These are phyloP conservation scores for Spizellomyces sp. DNA, from an alignment of 192 early-diverging fungal genomes.

Conservation along the genomic window DNA sequence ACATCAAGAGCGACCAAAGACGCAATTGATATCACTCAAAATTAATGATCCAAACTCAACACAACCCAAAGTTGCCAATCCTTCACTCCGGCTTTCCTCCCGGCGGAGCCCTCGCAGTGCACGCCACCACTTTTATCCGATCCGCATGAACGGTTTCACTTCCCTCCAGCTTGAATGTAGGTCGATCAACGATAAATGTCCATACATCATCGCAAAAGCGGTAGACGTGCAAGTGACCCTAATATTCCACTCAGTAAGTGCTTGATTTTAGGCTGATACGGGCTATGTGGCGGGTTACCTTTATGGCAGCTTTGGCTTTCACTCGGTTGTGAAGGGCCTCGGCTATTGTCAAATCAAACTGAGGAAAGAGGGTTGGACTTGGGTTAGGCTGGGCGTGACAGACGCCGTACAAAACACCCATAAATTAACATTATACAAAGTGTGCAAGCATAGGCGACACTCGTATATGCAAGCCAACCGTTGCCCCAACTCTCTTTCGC, in stretches of 20 bases:
- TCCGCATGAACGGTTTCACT: constrained; percentile 77
- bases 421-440: neutral
- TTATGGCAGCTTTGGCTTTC: constrained; percentile 77
- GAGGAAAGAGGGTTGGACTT: neutral
- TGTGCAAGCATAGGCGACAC: neutral
- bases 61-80: too few relatives aligned
- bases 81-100: neutral
- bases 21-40: too few relatives aligned
- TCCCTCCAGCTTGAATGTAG: constrained; percentile 84
- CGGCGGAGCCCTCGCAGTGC: constrained; percentile 58
- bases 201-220: constrained; percentile 98
- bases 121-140: constrained; percentile 95
- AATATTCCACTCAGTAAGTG: neutral
- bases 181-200: constrained; percentile 90
- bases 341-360: constrained; percentile 87
- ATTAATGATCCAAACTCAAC: too few relatives aligned
- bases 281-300: constrained; percentile 49
- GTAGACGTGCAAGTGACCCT: constrained; percentile 90
- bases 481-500: constrained; percentile 4
- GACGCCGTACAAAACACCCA: neutral
- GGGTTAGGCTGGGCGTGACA: neutral
- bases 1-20: too few relatives aligned
- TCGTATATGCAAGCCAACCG: neutral
- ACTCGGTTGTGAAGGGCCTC: constrained; percentile 85
- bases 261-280: neutral